Percentiles rank a stretch among this genome's conserved stretches.
Conservation (phyloP, 116 monocot species). For the Iris pallida region DNA sequence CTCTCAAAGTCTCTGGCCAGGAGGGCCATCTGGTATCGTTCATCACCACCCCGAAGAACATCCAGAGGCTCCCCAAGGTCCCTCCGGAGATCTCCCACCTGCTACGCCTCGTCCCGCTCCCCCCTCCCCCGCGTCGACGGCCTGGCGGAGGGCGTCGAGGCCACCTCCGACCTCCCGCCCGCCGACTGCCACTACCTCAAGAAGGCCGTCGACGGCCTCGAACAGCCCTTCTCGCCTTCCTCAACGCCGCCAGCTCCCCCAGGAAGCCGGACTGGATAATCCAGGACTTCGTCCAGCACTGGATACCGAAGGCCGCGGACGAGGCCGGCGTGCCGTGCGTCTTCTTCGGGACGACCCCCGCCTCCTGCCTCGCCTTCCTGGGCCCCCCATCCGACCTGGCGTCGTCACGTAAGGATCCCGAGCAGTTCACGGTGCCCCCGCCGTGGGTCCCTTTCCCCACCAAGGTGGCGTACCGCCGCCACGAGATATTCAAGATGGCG, state of each 20-base stretch:
- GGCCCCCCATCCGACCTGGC: slow-evolving; percentile 9
- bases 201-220: slow-evolving; percentile 26
- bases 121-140: slow-evolving; percentile 13
- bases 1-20: slow-evolving; percentile 38
- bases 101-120: slow-evolving; percentile 10
- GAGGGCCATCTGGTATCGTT: slow-evolving; percentile 33
- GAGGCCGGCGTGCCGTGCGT: slow-evolving; percentile 9
- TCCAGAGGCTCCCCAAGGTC: slow-evolving; percentile 21
- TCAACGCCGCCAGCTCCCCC: neutral
- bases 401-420: neutral
- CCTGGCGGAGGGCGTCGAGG: slow-evolving; percentile 23
- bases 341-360: slow-evolving; percentile 9
- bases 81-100: slow-evolving; percentile 9
- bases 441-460: slow-evolving; percentile 29
- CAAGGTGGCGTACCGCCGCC: slow-evolving; percentile 10
- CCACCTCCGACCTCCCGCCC: slow-evolving; percentile 29
- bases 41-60: slow-evolving; percentile 38
- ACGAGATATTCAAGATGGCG: slow-evolving; percentile 5
- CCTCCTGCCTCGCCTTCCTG: slow-evolving; percentile 4
- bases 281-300: slow-evolving; percentile 13
- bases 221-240: neutral
- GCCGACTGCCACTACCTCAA: slow-evolving; percentile 17
- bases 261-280: slow-evolving; percentile 9
- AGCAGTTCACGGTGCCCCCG: slow-evolving; percentile 15
- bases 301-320: slow-evolving; percentile 13